These are phyloP conservation scores for slime mould (Dictyostelium discoideum) DNA, from an alignment of 78 protist genomes.

Conservation along the genomic window DNA sequence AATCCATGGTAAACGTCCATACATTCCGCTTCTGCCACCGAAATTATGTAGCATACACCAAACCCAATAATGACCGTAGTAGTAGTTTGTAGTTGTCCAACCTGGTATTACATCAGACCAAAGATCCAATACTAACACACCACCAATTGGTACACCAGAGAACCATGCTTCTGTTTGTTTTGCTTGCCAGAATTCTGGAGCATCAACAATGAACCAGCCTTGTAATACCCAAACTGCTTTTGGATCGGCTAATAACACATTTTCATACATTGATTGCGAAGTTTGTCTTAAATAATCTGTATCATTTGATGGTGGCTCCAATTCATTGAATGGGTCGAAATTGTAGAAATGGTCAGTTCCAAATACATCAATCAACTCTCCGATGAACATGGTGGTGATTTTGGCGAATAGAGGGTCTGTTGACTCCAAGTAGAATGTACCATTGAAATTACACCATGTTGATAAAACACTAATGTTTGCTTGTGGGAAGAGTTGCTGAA, in stretches of 20 bases:
- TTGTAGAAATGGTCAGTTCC: conserved; percentile 92
- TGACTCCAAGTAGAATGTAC: conserved; percentile 75
- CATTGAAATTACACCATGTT: conserved; percentile 74
- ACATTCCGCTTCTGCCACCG: conserved; percentile 88
- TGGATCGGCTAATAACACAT: conserved; percentile 84
- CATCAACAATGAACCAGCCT: conserved; percentile 89
- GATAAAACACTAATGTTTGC: conserved; percentile 67
- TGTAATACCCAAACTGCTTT: conserved; percentile 92
- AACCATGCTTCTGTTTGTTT: conserved; percentile 82
- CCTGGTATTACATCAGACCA: conserved; percentile 85
- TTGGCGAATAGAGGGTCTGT: conserved; percentile 84
- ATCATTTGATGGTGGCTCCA: conserved; percentile 78
- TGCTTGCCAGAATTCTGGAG: conserved; percentile 80
- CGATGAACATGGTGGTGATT: conserved; percentile 71
- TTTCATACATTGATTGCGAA: conserved; percentile 3
- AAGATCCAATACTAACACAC: conserved; percentile 82
- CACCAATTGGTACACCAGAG: conserved; percentile 84
- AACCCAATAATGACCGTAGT: conserved; percentile 88
- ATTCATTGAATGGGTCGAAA: conserved; percentile 91
- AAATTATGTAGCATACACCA: conserved; percentile 90
- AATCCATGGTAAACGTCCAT: conserved; percentile 80
- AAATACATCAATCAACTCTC: conserved; percentile 12
- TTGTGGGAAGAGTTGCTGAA: conserved; percentile 44
- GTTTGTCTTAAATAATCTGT: conserved; percentile 23
- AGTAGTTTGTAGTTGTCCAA: conserved; percentile 78